Base-by-base conservation (phyloP, 2,329 filamentous ascomycete genomes). In the Clonostachys byssicola region DNA sequence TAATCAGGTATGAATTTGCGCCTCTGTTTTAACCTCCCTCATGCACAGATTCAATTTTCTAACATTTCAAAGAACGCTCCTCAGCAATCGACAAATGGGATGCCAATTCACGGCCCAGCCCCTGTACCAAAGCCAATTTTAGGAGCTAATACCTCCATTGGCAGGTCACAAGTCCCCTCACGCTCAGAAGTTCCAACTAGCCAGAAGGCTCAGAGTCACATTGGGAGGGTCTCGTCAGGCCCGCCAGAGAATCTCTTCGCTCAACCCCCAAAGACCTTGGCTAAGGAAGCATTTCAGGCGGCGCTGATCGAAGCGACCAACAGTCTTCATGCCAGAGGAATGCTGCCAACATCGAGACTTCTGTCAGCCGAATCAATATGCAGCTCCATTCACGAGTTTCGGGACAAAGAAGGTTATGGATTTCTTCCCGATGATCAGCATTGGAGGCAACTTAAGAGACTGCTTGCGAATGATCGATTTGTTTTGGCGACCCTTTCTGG, bases 61-160 rank as follows among this genome's bases (percentile, higher is more conserved):
- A 30, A 30, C 23, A 10, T 30, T 30, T 10, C 9, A 9, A 30
- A 30, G 23, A 30, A 30, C 23, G 9, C 23, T 30, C 23, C 23
- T 30, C 23, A 30, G 23, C 23, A 30, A 10, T 30, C 23, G 23
- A 30, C 23, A 30, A 30, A 30, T 30, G 23, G 23, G 23, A 30
- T 4, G 23, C 23, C 23, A 10, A 30, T 30, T 30, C 23, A 30
- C 23, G 23, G 23, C 23, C 23, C 23, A 30, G 23, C 23, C 10
- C 42, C 55, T 14, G 50, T 50, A 1, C 64, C 63, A 9, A 51
- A 63, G 48, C 67, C 67, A 5, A 60, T 70, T 30, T 51, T 55
- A 12, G 61, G 67, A 38, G 54, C 66, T 16, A 64, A 69, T 43
- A 70, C 67, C 3, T 69, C 59, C 47, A 67, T 72, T 50, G 61